Evolutionary conservation across 805 yeast species (phyloP).

Genomic region (Kluyveromyces starmeri): DNA sequence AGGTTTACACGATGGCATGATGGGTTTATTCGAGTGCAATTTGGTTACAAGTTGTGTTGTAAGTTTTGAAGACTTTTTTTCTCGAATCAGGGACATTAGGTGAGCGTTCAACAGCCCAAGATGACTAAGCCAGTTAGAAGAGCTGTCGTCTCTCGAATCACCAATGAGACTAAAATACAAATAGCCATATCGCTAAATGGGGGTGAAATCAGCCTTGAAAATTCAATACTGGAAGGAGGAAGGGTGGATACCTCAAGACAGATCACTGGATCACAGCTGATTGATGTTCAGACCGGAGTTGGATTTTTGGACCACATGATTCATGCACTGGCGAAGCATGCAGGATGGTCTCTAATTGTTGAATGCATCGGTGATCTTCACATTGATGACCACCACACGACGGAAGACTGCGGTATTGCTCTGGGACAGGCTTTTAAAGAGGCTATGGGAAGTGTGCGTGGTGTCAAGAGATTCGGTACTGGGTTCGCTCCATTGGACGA

Average conservation of each 20-base stretch:
- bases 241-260: slow-evolving; percentile 55
- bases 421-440: slow-evolving; percentile 81
- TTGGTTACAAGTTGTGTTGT: too few relatives aligned
- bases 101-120: too few relatives aligned
- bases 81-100: too few relatives aligned
- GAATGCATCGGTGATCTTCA: slow-evolving; percentile 92
- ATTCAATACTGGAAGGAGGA: slow-evolving; percentile 41
- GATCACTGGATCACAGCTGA: slow-evolving; percentile 58
- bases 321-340: slow-evolving; percentile 92
- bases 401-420: slow-evolving; percentile 93
- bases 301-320: slow-evolving; percentile 97
- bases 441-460: slow-evolving; percentile 83
- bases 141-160: slow-evolving; percentile 43
- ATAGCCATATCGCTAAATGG: slow-evolving; percentile 80
- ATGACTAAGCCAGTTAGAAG: slow-evolving; percentile 21
- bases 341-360: slow-evolving; percentile 88
- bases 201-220: slow-evolving; percentile 57
- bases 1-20: too few relatives aligned
- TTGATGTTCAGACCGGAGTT: slow-evolving; percentile 80
- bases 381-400: slow-evolving; percentile 94
- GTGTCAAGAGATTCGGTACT: slow-evolving; percentile 85
- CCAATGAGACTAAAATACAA: slow-evolving; percentile 92
- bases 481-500: slow-evolving; percentile 97
- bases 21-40: too few relatives aligned
- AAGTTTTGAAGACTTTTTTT: too few relatives aligned